Evolutionary conservation across 352 stramenopile species (phyloP).

Genomic region (Blastocystis sp.): DNA sequence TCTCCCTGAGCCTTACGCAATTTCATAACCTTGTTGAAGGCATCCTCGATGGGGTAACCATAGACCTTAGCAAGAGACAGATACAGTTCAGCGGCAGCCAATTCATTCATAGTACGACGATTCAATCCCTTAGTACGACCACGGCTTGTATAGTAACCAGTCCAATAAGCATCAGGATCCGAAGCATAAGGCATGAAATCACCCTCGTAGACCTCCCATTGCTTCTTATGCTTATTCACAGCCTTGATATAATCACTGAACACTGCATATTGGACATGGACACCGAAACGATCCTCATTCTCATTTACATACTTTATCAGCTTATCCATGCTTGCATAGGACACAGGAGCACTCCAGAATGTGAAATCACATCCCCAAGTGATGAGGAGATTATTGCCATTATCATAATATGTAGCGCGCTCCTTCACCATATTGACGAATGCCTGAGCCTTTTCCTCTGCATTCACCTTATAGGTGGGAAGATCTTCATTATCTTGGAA

Average conservation of each 20-base stretch:
- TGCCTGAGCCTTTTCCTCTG: slow-evolving; percentile 56
- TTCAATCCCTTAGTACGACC: slow-evolving; percentile 86
- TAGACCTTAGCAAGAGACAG: slow-evolving; percentile 74
- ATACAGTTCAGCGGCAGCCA: slow-evolving; percentile 85
- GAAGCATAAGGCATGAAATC: slow-evolving; percentile 95
- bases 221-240: slow-evolving; percentile 79
- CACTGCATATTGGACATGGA: slow-evolving; percentile 94
- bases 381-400: slow-evolving; percentile 79
- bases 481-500: slow-evolving; percentile 83
- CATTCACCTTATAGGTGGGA: slow-evolving; percentile 80
- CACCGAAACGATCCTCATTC: slow-evolving; percentile 75
- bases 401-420: slow-evolving; percentile 58
- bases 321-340: slow-evolving; percentile 92
- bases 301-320: slow-evolving; percentile 90
- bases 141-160: slow-evolving; percentile 91
- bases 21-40: slow-evolving; percentile 69
- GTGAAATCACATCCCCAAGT: slow-evolving; percentile 91
- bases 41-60: slow-evolving; percentile 70
- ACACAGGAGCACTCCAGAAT: slow-evolving; percentile 82
- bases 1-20: slow-evolving; percentile 85
- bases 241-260: slow-evolving; percentile 88
- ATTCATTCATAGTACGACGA: slow-evolving; percentile 80
- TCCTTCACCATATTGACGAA: slow-evolving; percentile 66
- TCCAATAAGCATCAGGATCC: slow-evolving; percentile 87
- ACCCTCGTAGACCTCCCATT: slow-evolving; percentile 84